Conservation (phyloP, 1,139 yeast genomes). For the Ogataea hybrid region DNA sequence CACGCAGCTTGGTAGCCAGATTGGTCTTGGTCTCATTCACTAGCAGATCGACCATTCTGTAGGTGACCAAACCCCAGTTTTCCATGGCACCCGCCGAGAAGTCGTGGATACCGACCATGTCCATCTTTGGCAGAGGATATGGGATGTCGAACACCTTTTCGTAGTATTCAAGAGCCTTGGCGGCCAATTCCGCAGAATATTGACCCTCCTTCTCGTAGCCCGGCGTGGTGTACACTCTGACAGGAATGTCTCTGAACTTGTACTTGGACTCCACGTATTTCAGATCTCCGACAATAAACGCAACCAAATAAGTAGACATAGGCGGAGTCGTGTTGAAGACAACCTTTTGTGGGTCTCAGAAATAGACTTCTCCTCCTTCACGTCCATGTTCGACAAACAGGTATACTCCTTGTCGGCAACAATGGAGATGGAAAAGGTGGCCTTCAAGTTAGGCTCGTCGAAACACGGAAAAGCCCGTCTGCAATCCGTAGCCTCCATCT, state of each 20-base stretch:
- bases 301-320: conserved; percentile 58
- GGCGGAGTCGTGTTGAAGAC: conserved; percentile 48
- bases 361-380: conserved; percentile 41
- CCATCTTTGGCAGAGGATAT: conserved; percentile 60
- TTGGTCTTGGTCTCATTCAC: conserved; percentile 47
- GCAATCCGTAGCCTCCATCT: conserved; percentile 90
- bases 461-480: conserved; percentile 90
- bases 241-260: conserved; percentile 46
- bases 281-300: conserved; percentile 59
- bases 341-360: conserved; percentile 45
- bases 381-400: conserved; percentile 82
- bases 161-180: conserved; percentile 52
- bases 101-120: conserved; percentile 57
- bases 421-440: conserved; percentile 67
- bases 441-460: conserved; percentile 86
- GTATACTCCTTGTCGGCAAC: conserved; percentile 62
- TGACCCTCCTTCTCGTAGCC: conserved; percentile 52
- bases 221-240: conserved; percentile 55
- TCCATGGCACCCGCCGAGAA: conserved; percentile 66
- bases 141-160: conserved; percentile 52
- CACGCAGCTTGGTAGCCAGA: conserved; percentile 46
- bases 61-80: conserved; percentile 59
- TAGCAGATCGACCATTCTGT: conserved; percentile 52
- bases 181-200: conserved; percentile 52
- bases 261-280: conserved; percentile 49